A percentile compares a stretch with the other conserved stretches of the same genome.
Conservation (phyloP, 2,329 filamentous ascomycete genomes). For the Fusarium sambucinum region DNA sequence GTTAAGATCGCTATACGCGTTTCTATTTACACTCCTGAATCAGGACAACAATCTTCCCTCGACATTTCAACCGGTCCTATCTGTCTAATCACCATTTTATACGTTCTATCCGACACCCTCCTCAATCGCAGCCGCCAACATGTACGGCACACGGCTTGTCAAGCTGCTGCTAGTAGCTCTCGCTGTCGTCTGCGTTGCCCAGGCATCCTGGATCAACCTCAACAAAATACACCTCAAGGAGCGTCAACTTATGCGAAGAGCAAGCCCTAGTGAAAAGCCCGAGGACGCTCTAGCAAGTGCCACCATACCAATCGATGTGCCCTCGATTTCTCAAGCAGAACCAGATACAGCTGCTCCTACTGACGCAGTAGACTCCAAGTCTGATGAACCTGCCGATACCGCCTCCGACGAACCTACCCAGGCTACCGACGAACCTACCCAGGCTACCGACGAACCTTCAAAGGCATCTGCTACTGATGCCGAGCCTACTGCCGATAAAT, state of each 20-base stretch:
- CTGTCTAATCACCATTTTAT: slow-evolving; percentile 2
- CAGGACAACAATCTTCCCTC: slow-evolving; percentile 1
- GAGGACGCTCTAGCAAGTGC: slow-evolving; percentile 30
- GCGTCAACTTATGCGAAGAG: slow-evolving; percentile 40
- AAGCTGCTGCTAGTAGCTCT: slow-evolving; percentile 64
- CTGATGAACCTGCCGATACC: slow-evolving; percentile 19
- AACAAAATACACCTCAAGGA: slow-evolving; percentile 40
- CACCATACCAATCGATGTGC: slow-evolving; percentile 12
- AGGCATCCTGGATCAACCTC: slow-evolving; percentile 55
- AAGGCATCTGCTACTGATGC: slow-evolving; percentile 30
- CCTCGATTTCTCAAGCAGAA: slow-evolving; percentile 23
- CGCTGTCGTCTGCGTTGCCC: slow-evolving; percentile 60
- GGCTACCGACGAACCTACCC: slow-evolving; percentile 21
- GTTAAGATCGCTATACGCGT: slow-evolving; percentile 15
- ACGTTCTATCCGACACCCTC: neutral
- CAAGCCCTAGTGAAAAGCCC: slow-evolving; percentile 28
- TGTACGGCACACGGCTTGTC: slow-evolving; percentile 62
- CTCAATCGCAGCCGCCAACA: slow-evolving; percentile 44
- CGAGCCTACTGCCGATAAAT: slow-evolving; percentile 24
- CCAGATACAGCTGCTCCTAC: slow-evolving; percentile 24
- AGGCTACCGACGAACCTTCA: slow-evolving; percentile 25
- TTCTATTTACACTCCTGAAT: slow-evolving; percentile 17
- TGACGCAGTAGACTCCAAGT: slow-evolving; percentile 16
- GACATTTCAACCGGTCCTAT: slow-evolving; percentile 5
- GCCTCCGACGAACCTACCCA: slow-evolving; percentile 24